Percentiles rank a stretch among this genome's conserved stretches.
These are phyloP conservation scores for Trichocomaceae sp. DNA, from an alignment of 2,329 filamentous ascomycete genomes.

Conservation along the genomic window DNA sequence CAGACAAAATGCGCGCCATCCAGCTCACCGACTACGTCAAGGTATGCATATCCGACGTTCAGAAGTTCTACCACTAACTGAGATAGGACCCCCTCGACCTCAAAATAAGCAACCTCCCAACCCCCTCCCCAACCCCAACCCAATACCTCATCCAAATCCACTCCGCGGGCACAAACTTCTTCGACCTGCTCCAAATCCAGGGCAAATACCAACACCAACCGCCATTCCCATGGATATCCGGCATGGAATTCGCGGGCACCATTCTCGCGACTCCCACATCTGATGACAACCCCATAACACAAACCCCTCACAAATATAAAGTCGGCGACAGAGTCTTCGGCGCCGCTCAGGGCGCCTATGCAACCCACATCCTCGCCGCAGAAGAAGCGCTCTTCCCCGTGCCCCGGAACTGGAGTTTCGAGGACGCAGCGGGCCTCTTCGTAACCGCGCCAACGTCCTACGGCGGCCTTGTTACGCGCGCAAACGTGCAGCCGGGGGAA, in stretches of 20 bases:
- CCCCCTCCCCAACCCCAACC: slow-evolving; percentile 61
- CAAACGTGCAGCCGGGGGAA: slow-evolving; percentile 70
- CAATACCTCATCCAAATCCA: slow-evolving; percentile 85
- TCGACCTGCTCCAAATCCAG: slow-evolving; percentile 89
- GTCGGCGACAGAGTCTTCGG: slow-evolving; percentile 82
- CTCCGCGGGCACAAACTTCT: slow-evolving; percentile 89
- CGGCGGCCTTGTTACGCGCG: slow-evolving; percentile 70
- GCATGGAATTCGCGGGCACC: slow-evolving; percentile 77
- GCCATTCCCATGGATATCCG: slow-evolving; percentile 78
- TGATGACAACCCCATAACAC: no score
- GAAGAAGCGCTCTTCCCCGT: slow-evolving; percentile 67
- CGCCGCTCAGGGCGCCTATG: slow-evolving; percentile 77
- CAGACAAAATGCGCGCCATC: slow-evolving; percentile 62
- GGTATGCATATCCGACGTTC: slow-evolving; percentile 44
- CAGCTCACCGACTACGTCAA: slow-evolving; percentile 69
- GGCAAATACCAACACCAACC: slow-evolving; percentile 95
- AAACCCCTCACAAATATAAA: slow-evolving; percentile 58
- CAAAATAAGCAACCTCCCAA: slow-evolving; percentile 64
- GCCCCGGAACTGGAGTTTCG: slow-evolving; percentile 73
- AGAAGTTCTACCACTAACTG: neutral
- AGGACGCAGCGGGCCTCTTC: slow-evolving; percentile 80
- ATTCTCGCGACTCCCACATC: slow-evolving; percentile 61
- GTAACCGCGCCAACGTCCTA: slow-evolving; percentile 90
- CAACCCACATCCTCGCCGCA: slow-evolving; percentile 61
- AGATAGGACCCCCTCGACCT: slow-evolving; percentile 65